Base-by-base conservation (phyloP, 1,139 yeast species). In the Taphrina confusa region DNA sequence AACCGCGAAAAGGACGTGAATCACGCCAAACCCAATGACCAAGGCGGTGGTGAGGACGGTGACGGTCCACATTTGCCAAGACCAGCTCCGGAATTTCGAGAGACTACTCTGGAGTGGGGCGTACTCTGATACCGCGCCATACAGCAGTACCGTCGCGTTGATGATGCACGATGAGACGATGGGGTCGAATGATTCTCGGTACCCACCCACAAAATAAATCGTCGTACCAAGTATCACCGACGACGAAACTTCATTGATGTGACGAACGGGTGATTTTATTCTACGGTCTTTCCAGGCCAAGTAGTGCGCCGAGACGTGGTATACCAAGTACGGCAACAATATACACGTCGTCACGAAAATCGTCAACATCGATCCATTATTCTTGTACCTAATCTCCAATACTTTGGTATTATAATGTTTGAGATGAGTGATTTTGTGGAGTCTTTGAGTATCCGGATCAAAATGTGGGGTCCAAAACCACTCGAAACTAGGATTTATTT, bases 271-370 rank as follows among this genome's bases (percentile, higher is more conserved):
- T 16, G 54, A 36, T 28, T 56, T 56, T 5, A 16, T 18, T 4
- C 60, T 36, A 9, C 47, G 46, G 16, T 56, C 60, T 12, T 30
- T n/a, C 52, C 51, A 46, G 37, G 27, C 16, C 16, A 56, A 40
- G n/a, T 27, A n/a, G 14, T 12, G 30, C 16, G 60, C 46, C 6
- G 30, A 28, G 16, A 36, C 40, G n/a, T 22, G 28, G 33, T 46
- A 56, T 36, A 30, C 22, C 18, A 22, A 20, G 23, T 56, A 56
- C n/a, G 60, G 60, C 6, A 49, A 12, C 9, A 46, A 34, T 4
- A 54, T 33, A 34, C 28, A 22, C 25, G 16, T 8, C 9, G 36
- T 11, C 25, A 54, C 34, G 34, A 54, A 54, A n/a, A 44, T 20
- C 14, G 58, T 54, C 33, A 54, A 45, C 58, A 54, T 54, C 27